Evolutionary conservation across 345 rosid species (phyloP).

Genomic region (Corymbia maculata): DNA sequence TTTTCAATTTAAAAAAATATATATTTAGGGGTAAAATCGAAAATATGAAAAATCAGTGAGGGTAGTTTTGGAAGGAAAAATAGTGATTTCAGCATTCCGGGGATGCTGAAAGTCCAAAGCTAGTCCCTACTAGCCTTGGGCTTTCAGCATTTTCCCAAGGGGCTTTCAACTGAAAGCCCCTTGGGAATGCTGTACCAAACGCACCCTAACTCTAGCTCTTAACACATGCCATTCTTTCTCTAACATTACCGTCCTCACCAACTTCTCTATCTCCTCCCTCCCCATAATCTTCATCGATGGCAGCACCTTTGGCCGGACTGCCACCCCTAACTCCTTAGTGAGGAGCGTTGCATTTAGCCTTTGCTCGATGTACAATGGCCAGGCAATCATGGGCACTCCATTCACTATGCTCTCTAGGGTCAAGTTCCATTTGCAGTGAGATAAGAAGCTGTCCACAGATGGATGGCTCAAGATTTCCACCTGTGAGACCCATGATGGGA

Average conservation of each 20-base stretch:
- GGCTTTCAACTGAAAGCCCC: too few species aligned
- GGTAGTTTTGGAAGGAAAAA: too few species aligned
- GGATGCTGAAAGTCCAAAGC: too few species aligned
- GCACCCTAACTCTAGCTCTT: slow-evolving; percentile 32
- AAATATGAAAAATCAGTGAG: too few species aligned
- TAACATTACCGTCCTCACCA: slow-evolving; percentile 35
- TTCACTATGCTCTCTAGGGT: too few species aligned
- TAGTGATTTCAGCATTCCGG: too few species aligned
- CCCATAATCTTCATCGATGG: slow-evolving; percentile 9
- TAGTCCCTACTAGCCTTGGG: too few species aligned
- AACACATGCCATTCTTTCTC: slow-evolving; percentile 24
- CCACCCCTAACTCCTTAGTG: slow-evolving; percentile 35
- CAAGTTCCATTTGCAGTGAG: slow-evolving; percentile 50
- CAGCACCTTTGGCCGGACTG: slow-evolving; percentile 11
- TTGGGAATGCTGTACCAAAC: too few species aligned
- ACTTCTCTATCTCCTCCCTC: slow-evolving; percentile 29
- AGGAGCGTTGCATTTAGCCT: slow-evolving; percentile 3
- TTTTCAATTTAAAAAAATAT: too few species aligned
- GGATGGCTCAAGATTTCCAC: slow-evolving; percentile 37
- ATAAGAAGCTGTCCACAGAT: slow-evolving; percentile 51
- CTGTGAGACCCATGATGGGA: slow-evolving; percentile 65
- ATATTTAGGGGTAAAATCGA: too few species aligned
- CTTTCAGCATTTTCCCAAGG: too few species aligned
- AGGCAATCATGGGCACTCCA: too few species aligned
- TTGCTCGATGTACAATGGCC: neutral